Percentiles rank a stretch among this genome's conserved stretches.
Conservation (phyloP, 2,329 filamentous ascomycete species). For the Pseudofabraea citricarpa region DNA sequence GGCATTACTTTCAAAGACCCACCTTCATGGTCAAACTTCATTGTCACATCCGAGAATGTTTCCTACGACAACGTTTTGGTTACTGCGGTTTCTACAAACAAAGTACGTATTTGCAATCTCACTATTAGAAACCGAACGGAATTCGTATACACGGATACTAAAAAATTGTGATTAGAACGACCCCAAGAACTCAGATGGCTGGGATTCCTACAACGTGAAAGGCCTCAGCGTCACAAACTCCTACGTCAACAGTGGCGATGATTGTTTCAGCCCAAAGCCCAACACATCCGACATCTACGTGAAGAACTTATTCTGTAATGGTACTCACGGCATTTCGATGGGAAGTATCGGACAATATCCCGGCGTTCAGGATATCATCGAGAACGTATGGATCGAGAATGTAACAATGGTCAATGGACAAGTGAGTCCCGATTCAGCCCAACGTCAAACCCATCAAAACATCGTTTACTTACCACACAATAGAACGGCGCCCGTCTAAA, state of each 20-base stretch:
- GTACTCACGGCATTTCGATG: conserved; percentile 52
- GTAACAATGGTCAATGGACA: conserved; percentile 49
- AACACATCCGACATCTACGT: conserved; percentile 54
- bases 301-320: conserved; percentile 56
- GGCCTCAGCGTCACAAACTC: conserved; percentile 45
- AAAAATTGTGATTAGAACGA: conserved; percentile 34
- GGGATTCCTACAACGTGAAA: conserved; percentile 55
- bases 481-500: conserved; percentile 55
- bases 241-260: conserved; percentile 51
- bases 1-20: conserved; percentile 57
- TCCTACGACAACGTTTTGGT: conserved; percentile 49
- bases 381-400: conserved; percentile 55
- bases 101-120: conserved; percentile 18
- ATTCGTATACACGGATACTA: too few relatives aligned
- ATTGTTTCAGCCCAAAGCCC: conserved; percentile 57
- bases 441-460: neutral
- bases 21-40: conserved; percentile 60
- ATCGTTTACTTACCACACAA: conserved; percentile 28
- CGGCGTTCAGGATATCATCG: conserved; percentile 48
- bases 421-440: conserved; percentile 17
- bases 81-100: conserved; percentile 47
- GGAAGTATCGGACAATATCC: conserved; percentile 54
- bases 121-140: too few relatives aligned
- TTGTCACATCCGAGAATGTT: conserved; percentile 51
- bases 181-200: conserved; percentile 60